Evolutionary conservation across 1,284 basidiomycete genomes (phyloP).

Genomic region (Butyriboletus appendiculatus): DNA sequence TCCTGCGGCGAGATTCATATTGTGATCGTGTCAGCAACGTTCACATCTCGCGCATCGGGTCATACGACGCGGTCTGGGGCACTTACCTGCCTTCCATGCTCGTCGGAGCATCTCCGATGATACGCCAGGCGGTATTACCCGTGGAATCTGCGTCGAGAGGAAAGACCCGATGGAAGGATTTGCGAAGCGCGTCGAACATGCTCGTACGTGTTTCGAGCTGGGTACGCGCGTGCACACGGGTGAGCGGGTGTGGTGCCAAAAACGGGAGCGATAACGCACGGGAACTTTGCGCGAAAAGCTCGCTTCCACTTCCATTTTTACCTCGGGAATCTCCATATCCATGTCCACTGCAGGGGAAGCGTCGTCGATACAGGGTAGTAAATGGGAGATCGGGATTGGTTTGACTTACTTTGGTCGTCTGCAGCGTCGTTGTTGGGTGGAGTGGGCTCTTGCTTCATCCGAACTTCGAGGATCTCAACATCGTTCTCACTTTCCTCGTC

Average conservation of each 20-base stretch:
- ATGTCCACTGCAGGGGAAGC: background rate
- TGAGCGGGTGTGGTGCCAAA: background rate
- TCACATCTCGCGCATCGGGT: no score
- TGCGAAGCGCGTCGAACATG: conserved; percentile 34
- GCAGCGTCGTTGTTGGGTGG: background rate
- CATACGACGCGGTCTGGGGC: background rate
- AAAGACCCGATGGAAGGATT: conserved; percentile 38
- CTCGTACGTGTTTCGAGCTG: conserved; percentile 37
- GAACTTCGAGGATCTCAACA: conserved; percentile 20
- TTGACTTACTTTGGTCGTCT: conserved; percentile 11
- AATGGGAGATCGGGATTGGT: no score
- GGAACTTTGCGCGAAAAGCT: conserved; percentile 62
- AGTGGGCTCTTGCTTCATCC: background rate
- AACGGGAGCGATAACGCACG: conserved; percentile 37
- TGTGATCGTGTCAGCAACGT: background rate
- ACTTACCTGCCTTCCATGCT: conserved; percentile 22
- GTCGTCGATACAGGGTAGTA: background rate
- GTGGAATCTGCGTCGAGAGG: conserved; percentile 17
- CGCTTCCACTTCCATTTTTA: conserved; percentile 52
- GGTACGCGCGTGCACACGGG: background rate
- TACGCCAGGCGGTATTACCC: conserved; percentile 6
- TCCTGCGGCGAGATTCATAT: conserved; percentile 11
- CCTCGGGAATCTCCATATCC: conserved; percentile 41
- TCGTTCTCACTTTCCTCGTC: conserved; percentile 1
- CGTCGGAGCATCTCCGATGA: conserved; percentile 15